Conservation (phyloP, 768 basidiomycete species). For the Mycena rebaudengoi region DNA sequence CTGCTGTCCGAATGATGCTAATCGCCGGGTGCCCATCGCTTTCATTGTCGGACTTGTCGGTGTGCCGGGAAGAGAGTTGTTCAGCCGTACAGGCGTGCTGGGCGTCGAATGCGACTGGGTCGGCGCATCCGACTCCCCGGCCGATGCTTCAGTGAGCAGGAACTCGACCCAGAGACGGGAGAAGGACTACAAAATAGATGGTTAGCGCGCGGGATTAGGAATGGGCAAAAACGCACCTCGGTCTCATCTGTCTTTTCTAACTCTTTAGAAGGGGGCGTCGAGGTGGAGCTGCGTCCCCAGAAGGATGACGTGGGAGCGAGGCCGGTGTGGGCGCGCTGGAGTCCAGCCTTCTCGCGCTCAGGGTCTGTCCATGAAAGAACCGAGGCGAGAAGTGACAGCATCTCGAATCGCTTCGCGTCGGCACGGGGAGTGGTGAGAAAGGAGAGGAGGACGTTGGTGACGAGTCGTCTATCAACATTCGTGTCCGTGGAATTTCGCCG, state of each 20-base stretch:
- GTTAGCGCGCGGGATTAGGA: background rate
- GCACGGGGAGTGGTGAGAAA: slow-evolving; percentile 92
- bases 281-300: slow-evolving; percentile 52
- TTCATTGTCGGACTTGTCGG: slow-evolving; percentile 39
- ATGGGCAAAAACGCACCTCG: slow-evolving; percentile 59
- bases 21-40: slow-evolving; percentile 39
- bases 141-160: slow-evolving; percentile 87
- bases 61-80: slow-evolving; percentile 49
- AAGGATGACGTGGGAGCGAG: slow-evolving; percentile 43
- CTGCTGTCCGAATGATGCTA: slow-evolving; percentile 46
- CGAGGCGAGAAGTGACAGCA: slow-evolving; percentile 87
- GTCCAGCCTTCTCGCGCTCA: slow-evolving; percentile 91
- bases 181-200: slow-evolving; percentile 80
- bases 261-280: slow-evolving; percentile 57
- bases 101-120: slow-evolving; percentile 34
- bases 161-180: slow-evolving; percentile 98
- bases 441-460: slow-evolving; percentile 91
- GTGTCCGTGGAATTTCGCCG: slow-evolving; percentile 87
- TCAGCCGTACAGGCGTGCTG: slow-evolving; percentile 31
- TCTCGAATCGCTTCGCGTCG: slow-evolving; percentile 96
- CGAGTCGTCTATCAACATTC: slow-evolving; percentile 92
- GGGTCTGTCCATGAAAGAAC: slow-evolving; percentile 93
- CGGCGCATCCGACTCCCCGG: slow-evolving; percentile 44
- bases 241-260: slow-evolving; percentile 85
- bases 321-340: slow-evolving; percentile 60